Conservation (phyloP, 1,284 basidiomycete species). For the Ustilago bromivora region DNA sequence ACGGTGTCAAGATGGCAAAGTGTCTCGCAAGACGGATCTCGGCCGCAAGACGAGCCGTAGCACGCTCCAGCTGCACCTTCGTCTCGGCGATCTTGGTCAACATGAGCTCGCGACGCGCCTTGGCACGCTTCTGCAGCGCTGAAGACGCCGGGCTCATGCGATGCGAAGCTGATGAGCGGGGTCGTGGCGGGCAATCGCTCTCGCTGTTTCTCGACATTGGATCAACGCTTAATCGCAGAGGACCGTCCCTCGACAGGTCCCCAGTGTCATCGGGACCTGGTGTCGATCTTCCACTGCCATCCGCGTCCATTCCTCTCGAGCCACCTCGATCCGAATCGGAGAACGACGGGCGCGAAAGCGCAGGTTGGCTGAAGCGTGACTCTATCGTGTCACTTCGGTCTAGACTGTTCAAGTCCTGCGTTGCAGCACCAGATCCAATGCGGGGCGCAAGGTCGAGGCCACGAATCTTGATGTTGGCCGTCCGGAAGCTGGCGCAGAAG, state of each 20-base stretch:
- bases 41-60: conserved; percentile 37
- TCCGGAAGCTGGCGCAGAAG: conserved; percentile 91
- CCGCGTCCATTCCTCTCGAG: conserved; percentile 12
- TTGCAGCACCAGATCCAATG: conserved; percentile 4
- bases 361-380: conserved; percentile 20
- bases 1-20: conserved; percentile 62
- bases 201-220: conserved; percentile 22
- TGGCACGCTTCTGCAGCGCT: conserved; percentile 38
- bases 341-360: conserved; percentile 24
- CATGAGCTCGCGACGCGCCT: conserved; percentile 47
- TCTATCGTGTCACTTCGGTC: conserved; percentile 60
- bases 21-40: conserved; percentile 61
- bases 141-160: conserved; percentile 37
- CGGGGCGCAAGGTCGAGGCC: conserved; percentile 70
- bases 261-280: conserved; percentile 27
- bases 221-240: conserved; percentile 20
- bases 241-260: conserved; percentile 20
- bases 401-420: conserved; percentile 47
- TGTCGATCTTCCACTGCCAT: conserved; percentile 37
- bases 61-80: conserved; percentile 80
- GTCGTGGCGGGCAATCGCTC: conserved; percentile 27
- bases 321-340: conserved; percentile 23
- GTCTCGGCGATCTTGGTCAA: conserved; percentile 75
- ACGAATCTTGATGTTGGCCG: conserved; percentile 85
- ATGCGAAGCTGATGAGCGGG: conserved; percentile 42